Base-by-base conservation (phyloP, 495 filamentous ascomycete species). In the Neurospora hispaniola region DNA sequence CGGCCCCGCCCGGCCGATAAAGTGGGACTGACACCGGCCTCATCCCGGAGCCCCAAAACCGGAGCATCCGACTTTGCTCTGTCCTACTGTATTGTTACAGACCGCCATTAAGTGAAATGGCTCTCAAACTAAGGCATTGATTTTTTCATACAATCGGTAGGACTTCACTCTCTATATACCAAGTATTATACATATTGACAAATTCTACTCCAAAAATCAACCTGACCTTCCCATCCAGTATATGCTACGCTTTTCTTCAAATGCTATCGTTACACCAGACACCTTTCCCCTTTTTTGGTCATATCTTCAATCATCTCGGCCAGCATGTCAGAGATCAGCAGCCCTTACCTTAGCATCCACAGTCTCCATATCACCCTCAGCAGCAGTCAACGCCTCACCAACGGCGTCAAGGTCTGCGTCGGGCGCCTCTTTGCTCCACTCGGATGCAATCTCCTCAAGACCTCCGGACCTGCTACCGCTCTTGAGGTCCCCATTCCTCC, bases 271-370 rank as follows among this genome's bases (percentile, higher is more conserved):
- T 62, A 62, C 54, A 62, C 54, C 54, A 62, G 12, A 35, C 54
- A 62, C 54, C 48, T 16, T 54, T 48, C 0, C 46, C 46, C 23
- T 9, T 8, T 39, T 39, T 39, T 39, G 1, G 39, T 39, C 0
- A 39, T 39, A 8, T 39, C 7, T 8, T 39, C 7, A 8, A 39
- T 8, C 1, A 27, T 8, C 20, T 54, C 10, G 20, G 39, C 39
- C 39, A 39, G 39, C 39, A 39, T 39, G 31, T 62, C 54, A 62
- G 23, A 85, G 41, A 44, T 83, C 83, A 5, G 75, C 76, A 42
- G 71, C 79, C 74, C 83, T 76, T 18, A 79, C 78, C 79, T 80
- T 79, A 5, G 82, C 78, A 74, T 85, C 83, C 44, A 85, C 69
- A 41, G 73, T 73, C 72, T 81, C 82, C 18, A 81, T 73, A 73